Evolutionary conservation across 2,329 filamentous ascomycete species (phyloP).

Genomic region (Coniosporium tulheliwenetii): DNA sequence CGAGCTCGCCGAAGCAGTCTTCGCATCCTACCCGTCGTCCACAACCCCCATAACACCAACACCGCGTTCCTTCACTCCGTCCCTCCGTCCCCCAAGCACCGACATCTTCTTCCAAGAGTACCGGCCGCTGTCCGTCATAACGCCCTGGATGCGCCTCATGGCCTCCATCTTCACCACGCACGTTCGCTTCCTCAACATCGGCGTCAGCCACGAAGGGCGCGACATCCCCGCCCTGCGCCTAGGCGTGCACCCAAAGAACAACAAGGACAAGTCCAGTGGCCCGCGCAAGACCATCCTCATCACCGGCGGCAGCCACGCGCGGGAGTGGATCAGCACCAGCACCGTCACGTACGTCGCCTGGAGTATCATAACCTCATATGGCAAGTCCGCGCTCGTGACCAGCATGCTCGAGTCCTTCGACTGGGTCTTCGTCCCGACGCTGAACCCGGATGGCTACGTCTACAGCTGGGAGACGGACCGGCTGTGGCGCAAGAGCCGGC

Average conservation of each 20-base stretch:
- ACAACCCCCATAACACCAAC: neutral
- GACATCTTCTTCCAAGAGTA: constrained; percentile 80
- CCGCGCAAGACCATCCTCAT: constrained; percentile 65
- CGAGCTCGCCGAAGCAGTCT: constrained; percentile 55
- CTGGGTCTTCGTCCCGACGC: constrained; percentile 70
- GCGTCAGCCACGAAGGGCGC: constrained; percentile 75
- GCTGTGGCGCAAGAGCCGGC: constrained; percentile 88
- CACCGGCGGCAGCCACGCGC: constrained; percentile 74
- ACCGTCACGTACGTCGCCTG: constrained; percentile 87
- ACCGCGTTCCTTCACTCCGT: constrained; percentile 11
- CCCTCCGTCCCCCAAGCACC: constrained; percentile 17
- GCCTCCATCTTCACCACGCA: constrained; percentile 80
- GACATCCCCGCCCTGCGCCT: constrained; percentile 72
- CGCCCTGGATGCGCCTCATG: constrained; percentile 83
- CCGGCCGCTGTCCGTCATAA: constrained; percentile 69
- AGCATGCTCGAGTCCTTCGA: constrained; percentile 73
- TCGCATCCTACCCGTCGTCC: constrained; percentile 50
- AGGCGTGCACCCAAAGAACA: constrained; percentile 41
- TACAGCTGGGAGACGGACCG: constrained; percentile 88
- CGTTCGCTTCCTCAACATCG: constrained; percentile 58
- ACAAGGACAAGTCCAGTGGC: constrained; percentile 24
- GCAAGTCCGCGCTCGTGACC: constrained; percentile 54
- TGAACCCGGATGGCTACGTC: constrained; percentile 89
- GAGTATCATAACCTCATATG: constrained; percentile 70
- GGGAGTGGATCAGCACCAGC: constrained; percentile 91